Base-by-base conservation (phyloP, 257 asterid species). In the Phtheirospermum japonicum region DNA sequence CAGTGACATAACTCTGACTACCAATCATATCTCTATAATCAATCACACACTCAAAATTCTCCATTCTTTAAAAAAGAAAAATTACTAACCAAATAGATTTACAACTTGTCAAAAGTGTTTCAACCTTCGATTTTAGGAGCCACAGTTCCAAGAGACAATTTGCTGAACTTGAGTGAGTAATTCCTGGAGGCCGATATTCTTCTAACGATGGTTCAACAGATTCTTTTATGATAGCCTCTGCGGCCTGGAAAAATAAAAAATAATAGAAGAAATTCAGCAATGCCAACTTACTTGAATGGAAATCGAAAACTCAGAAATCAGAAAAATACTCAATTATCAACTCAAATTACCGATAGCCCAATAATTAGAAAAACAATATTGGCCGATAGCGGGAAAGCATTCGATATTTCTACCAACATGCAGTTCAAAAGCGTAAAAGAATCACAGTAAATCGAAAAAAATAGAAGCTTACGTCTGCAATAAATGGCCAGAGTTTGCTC, bases 171-270 rank as follows among this genome's bases (percentile, higher is more conserved):
- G 77, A 91, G 66, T 23, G 95, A 85, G 86, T 71, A 59, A 91
- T 91, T 63, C 96, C 98, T 9, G 95, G 74, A 32, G 97, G 95
- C 17, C 95, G 88, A 69, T 92, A 92, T 37, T 86, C 92, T 78
- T 92, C 98, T 85, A 92, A 76, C 48, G 82, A 78, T 51, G 98
- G 98, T 77, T 92, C 98, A 45, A 92, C 98, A 36, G 95, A 78
- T 50, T 88, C 96, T 78, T 53, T 85, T 60, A 92, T 86, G 71
- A 92, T 74, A 74, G 91, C 95, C 76, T 86, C 94, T 51, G 93
- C 95, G n/a, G 98, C 98, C 98, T 92, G 63, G n/a, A n/a, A n/a
- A n/a, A n/a, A n/a, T n/a, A n/a, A n/a, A n/a, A n/a, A n/a, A n/a
- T n/a, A n/a, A n/a, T 52, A 59, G 73, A 63, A 45, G 57, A 61